Evolutionary conservation across 305 asterid species (phyloP).

Genomic region (Fraxinus sp.): DNA sequence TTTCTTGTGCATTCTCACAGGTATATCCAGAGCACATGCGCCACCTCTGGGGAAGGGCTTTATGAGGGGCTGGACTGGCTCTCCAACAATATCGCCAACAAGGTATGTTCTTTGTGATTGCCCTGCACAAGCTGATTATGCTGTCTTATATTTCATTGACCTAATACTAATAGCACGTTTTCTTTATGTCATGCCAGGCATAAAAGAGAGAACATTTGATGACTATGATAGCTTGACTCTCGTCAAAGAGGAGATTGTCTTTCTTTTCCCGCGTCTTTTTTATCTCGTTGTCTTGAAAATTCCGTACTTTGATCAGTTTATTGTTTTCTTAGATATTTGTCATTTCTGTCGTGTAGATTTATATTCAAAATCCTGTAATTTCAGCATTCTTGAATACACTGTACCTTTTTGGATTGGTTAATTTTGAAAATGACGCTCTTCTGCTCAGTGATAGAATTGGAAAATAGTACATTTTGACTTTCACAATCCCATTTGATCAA

Average conservation of each 20-base stretch:
- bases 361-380: slow-evolving; percentile 15
- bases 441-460: not conserved
- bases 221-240: slow-evolving; percentile 35
- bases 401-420: not conserved
- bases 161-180: not conserved
- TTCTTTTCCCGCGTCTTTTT: slow-evolving; percentile 18
- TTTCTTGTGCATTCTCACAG: slow-evolving; percentile 21
- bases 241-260: slow-evolving; percentile 30
- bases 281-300: slow-evolving; percentile 2
- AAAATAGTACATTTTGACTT: not conserved
- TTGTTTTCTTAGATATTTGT: not conserved
- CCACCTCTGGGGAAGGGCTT: slow-evolving; percentile 60
- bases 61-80: slow-evolving; percentile 59
- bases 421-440: not conserved
- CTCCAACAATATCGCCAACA: slow-evolving; percentile 56
- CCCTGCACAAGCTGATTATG: not conserved
- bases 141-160: not conserved
- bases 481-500: not conserved
- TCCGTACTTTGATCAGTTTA: not conserved
- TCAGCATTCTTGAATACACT: not conserved
- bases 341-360: slow-evolving; percentile 18
- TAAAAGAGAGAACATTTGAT: slow-evolving; percentile 25
- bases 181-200: slow-evolving; percentile 34
- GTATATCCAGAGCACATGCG: slow-evolving; percentile 65
- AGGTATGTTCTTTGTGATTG: slow-evolving; percentile 32